Base-by-base conservation (phyloP, 2,329 filamentous ascomycete species). In the Xylaria multiplex region DNA sequence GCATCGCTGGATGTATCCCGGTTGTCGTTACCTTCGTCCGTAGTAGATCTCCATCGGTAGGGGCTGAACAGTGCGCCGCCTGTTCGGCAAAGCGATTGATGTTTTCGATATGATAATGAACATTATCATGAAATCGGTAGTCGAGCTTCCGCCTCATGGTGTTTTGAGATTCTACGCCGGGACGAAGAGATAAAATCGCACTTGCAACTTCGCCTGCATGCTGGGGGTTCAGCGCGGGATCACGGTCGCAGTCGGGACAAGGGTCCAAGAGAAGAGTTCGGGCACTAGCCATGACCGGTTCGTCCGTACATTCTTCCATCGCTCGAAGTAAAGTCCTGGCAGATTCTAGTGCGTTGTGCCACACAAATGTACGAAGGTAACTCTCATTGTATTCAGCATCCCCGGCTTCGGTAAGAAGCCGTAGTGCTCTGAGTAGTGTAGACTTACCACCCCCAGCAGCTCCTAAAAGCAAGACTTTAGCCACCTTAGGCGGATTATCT, bases 401-500 rank as follows among this genome's bases (percentile, higher is more conserved):
- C 5, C 58, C 42, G 4, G 37, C 6, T 2, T 52, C 57, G 1
- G 30, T 32, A 35, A 32, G 45, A 16, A 57, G 52, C 7, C 22
- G 52, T 14, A 65, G 11, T 11, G 40, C 43, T 30, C 59, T 58
- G 7, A 65, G 19, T 19, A 67, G 42, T 24, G 65, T 62, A 3
- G 65, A 59, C 9, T 67, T 67, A 3, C 62, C 65, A 32, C 48
- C n/a, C 9, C 53, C 65, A 2, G 62, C 62, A 45, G 46, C 35
- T 16, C 65, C 62, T 49, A 67, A 27, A 3, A 67, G 61, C 11
- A 67, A 16, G n/a, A 67, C 48, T 54, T 65, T 67, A 5, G 27
- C 9, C 27, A 14, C 35, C 40, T 45, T 35, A 22, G 19, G 9
- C 14, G 14, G 22, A n/a, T 4, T 3, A 9, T 53, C 24, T 48